Evolutionary conservation across 2,329 filamentous ascomycete genomes (phyloP).

Genomic region (Aspergillus fijiensis): DNA sequence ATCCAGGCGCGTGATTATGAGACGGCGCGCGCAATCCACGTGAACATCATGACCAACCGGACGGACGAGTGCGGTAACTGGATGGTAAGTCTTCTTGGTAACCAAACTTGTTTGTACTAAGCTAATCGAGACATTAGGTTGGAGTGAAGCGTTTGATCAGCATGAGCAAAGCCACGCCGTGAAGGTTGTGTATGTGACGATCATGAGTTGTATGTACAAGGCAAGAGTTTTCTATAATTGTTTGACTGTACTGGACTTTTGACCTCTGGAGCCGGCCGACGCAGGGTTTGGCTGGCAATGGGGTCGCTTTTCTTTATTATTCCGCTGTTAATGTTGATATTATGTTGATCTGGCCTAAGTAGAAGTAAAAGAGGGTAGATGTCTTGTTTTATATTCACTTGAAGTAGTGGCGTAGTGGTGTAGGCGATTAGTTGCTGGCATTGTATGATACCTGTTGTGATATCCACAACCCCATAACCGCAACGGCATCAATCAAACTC

Average conservation of each 20-base stretch:
- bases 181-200: constrained; percentile 15
- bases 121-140: constrained; percentile 49
- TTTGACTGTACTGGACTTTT: constrained; percentile 3
- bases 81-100: constrained; percentile 66
- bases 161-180: constrained; percentile 76
- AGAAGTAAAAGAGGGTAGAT: not conserved
- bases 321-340: constrained; percentile 20
- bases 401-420: too few relatives aligned
- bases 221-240: constrained; percentile 3
- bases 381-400: not conserved
- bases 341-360: constrained; percentile 8
- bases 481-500: too few relatives aligned
- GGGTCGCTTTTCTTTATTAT: constrained; percentile 4
- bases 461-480: too few relatives aligned
- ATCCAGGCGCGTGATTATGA: constrained; percentile 69
- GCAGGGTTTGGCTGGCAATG: not conserved
- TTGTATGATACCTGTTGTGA: too few relatives aligned
- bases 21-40: constrained; percentile 65
- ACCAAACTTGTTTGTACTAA: not conserved
- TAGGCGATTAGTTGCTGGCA: too few relatives aligned
- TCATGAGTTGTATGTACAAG: constrained; percentile 16
- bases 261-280: not conserved
- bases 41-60: constrained; percentile 74
- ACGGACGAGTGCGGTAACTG: constrained; percentile 79
- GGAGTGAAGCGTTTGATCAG: constrained; percentile 74